Base-by-base conservation (phyloP, 345 rosid species). In the Physaria fendleri region DNA sequence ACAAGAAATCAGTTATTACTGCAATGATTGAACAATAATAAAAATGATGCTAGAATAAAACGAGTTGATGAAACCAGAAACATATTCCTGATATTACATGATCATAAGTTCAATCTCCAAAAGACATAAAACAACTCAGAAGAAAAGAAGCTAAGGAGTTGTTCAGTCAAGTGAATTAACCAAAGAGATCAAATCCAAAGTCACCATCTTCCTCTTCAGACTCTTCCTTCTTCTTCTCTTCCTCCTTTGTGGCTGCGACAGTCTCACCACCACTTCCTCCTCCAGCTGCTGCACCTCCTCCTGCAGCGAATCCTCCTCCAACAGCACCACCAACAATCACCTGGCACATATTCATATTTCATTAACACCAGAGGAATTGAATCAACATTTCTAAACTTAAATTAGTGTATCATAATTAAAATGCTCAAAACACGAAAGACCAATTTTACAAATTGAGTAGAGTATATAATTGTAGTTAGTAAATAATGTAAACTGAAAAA, bases 111-210 rank as follows among this genome's bases (percentile, higher is more conserved):
- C n/a, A n/a, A n/a, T n/a, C n/a, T n/a, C n/a, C n/a, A n/a, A n/a
- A n/a, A n/a, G n/a, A n/a, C n/a, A n/a, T n/a, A n/a, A n/a, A n/a
- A n/a, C n/a, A n/a, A n/a, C n/a, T n/a, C n/a, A n/a, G n/a, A n/a
- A n/a, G n/a, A n/a, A n/a, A n/a, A n/a, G n/a, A 58, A 44, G 27
- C 66, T 37, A 30, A 23, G 11, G 56, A 21, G 55, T 24, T 12
- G 18, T 24, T 33, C 5, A 1, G 1, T 44, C 68, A 43, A 68
- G 1, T 44, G 62, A 43, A 68, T 68, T 79, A 85, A 70, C 82
- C 88, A 20, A 85, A 85, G 55, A 85, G 77, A 13, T 81, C 77
- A 77, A 85, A 82, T 53, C 92, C 88, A 77, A 82, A 80, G 55
- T 85, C 87, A 0, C 79, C 92, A 3, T 85, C 85, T 5, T 76